Conservation (phyloP, 768 basidiomycete genomes). For the Amanita exitialis region DNA sequence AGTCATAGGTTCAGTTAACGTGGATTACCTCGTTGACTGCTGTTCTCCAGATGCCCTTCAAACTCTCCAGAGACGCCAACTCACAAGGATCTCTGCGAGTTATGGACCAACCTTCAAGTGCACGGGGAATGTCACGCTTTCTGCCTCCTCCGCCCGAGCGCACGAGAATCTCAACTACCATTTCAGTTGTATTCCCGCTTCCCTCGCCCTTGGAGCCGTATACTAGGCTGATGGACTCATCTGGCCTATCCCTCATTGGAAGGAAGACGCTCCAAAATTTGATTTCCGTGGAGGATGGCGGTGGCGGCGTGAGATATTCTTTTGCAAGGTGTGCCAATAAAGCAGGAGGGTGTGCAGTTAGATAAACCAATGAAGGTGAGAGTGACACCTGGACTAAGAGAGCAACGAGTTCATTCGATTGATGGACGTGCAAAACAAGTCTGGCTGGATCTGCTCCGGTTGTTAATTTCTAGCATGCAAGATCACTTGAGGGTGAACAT, state of each 20-base stretch:
- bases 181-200: constrained; percentile 32
- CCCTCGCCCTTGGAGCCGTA: constrained; percentile 49
- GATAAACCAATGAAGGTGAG: constrained; percentile 51
- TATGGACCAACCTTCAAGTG: constrained; percentile 53
- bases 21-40: constrained; percentile 22
- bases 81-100: constrained; percentile 27
- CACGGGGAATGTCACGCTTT: constrained; percentile 47
- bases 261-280: constrained; percentile 80
- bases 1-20: constrained; percentile 9
- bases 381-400: constrained; percentile 53
- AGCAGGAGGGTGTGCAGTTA: constrained; percentile 60
- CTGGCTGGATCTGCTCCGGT: constrained; percentile 36
- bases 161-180: constrained; percentile 53
- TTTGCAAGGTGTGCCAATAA: constrained; percentile 60
- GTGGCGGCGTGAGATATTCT: constrained; percentile 65
- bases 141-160: constrained; percentile 32
- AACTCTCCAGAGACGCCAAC: constrained; percentile 37
- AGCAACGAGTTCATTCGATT: constrained; percentile 38
- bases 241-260: constrained; percentile 50
- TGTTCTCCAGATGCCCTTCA: constrained; percentile 38
- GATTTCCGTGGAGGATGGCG: constrained; percentile 44
- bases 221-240: constrained; percentile 51
- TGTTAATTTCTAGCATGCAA: constrained; percentile 2
- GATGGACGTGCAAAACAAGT: constrained; percentile 47
- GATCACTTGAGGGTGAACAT: constrained; percentile 13